Evolutionary conservation across 1,284 basidiomycete species (phyloP).

Genomic region (Schizopora paradoxa): DNA sequence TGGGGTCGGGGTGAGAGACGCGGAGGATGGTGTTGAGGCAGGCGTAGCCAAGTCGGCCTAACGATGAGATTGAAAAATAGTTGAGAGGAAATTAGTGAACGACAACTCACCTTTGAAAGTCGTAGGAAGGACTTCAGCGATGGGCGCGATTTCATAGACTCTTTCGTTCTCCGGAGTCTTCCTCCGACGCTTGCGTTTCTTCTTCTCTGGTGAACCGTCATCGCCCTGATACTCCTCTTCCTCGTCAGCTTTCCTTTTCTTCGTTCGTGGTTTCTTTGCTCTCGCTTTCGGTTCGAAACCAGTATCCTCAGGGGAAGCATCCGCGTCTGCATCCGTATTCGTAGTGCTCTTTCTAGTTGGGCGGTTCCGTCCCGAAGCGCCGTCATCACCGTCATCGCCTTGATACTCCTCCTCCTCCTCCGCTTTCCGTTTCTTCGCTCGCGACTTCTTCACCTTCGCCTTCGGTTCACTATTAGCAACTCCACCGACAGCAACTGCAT

Average conservation of each 20-base stretch:
- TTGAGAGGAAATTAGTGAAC: slow-evolving; percentile 16
- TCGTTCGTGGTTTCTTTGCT: no score
- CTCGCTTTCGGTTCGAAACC: no score
- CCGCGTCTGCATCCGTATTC: no score
- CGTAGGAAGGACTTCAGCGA: slow-evolving; percentile 49
- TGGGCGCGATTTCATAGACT: slow-evolving; percentile 68
- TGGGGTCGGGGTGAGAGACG: slow-evolving; percentile 57
- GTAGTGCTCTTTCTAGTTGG: no score
- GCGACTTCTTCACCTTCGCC: no score
- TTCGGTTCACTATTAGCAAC: no score
- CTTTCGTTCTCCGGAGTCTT: slow-evolving; percentile 48
- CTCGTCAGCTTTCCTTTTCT: neutral
- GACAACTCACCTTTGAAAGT: slow-evolving; percentile 53
- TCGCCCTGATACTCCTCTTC: slow-evolving; percentile 13
- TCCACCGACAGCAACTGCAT: no score
- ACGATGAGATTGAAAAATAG: slow-evolving; percentile 1
- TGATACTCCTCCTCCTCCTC: slow-evolving; percentile 10
- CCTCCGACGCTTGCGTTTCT: slow-evolving; percentile 34
- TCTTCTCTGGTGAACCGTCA: no score
- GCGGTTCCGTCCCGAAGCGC: no score
- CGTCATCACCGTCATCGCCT: no score
- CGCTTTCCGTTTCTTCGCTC: neutral
- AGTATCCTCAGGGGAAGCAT: no score
- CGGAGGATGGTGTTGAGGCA: slow-evolving; percentile 83
- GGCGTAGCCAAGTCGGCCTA: slow-evolving; percentile 71